These are phyloP conservation scores for Platanus orientalis DNA, from an alignment of 164 flowering plant genomes.

Conservation along the genomic window DNA sequence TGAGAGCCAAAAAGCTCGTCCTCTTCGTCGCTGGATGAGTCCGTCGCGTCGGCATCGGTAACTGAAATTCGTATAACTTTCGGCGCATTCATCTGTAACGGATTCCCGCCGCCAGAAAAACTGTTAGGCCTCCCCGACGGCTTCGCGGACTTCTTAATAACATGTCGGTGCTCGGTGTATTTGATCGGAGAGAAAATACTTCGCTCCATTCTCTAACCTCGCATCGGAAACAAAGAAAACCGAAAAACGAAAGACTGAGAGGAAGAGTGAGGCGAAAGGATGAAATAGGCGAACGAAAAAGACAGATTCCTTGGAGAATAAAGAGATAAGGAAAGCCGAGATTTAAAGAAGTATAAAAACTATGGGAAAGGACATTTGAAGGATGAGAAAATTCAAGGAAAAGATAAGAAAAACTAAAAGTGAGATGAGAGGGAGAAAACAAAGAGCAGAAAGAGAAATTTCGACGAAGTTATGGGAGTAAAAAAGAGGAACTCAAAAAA, in stretches of 20 bases:
- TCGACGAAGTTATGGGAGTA: not conserved
- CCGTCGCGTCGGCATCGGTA: conserved; percentile 83
- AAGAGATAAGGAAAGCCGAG: not conserved
- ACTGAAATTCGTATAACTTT: conserved; percentile 51
- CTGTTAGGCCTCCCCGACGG: not conserved
- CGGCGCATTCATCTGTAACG: conserved; percentile 7
- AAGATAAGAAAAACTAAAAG: not conserved
- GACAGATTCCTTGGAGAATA: conserved; percentile 14
- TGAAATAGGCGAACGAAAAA: not conserved
- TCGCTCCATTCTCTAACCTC: conserved; percentile 13
- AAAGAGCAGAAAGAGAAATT: conserved; percentile 9
- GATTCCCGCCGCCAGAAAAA: not conserved
- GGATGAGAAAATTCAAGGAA: not conserved
- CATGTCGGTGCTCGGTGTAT: conserved; percentile 39
- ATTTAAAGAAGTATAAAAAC: too few species aligned
- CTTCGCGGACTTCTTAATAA: conserved; percentile 15
- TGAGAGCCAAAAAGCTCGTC: conserved; percentile 28
- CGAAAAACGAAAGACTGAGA: not conserved
- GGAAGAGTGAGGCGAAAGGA: not conserved
- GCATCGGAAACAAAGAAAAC: conserved; percentile 17
- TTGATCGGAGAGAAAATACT: conserved; percentile 29
- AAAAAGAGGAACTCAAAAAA: not conserved
- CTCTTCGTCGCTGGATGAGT: conserved; percentile 82
- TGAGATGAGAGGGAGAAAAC: too few species aligned
- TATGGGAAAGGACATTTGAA: too few species aligned